These are phyloP conservation scores for Yamadazyma sp. DNA, from an alignment of 1,139 yeast species.

Conservation along the genomic window DNA sequence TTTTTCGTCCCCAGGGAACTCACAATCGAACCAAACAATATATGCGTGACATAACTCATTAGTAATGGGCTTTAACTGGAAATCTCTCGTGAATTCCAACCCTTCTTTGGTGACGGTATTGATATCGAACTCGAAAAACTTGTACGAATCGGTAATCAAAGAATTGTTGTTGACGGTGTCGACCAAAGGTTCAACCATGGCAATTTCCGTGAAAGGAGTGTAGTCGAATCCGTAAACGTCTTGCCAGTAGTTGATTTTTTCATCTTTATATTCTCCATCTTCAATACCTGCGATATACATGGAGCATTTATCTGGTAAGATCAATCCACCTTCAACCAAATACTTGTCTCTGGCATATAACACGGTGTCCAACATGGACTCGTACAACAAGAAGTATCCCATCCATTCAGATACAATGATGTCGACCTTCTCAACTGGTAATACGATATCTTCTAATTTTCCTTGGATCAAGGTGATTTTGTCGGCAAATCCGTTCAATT, in stretches of 20 bases:
- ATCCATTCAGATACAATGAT: conserved; percentile 98
- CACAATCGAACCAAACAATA: conserved; percentile 94
- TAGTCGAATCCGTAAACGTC: conserved; percentile 97
- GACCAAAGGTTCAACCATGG: conserved; percentile 92
- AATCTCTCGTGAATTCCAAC: conserved; percentile 68
- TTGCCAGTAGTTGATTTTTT: conserved; percentile 93
- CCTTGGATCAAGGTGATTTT: conserved; percentile 90
- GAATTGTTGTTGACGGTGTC: conserved; percentile 84
- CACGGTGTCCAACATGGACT: conserved; percentile 97
- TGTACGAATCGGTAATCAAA: conserved; percentile 69
- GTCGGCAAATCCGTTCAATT: conserved; percentile 80
- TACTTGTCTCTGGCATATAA: conserved; percentile 91
- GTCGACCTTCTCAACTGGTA: conserved; percentile 82
- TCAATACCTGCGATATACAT: conserved; percentile 93
- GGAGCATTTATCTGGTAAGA: conserved; percentile 92
- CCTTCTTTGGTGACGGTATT: conserved; percentile 85
- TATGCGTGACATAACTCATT: conserved; percentile 85
- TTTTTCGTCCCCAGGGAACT: conserved; percentile 65
- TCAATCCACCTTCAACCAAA: conserved; percentile 81
- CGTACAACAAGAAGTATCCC: conserved; percentile 96
- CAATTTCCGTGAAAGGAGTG: conserved; percentile 66
- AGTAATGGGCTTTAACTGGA: conserved; percentile 70
- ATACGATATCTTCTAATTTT: conserved; percentile 86
- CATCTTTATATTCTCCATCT: conserved; percentile 91
- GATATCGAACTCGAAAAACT: conserved; percentile 80